Evolutionary conservation across 768 basidiomycete species (phyloP).

Genomic region (Austroboletus eburneus): DNA sequence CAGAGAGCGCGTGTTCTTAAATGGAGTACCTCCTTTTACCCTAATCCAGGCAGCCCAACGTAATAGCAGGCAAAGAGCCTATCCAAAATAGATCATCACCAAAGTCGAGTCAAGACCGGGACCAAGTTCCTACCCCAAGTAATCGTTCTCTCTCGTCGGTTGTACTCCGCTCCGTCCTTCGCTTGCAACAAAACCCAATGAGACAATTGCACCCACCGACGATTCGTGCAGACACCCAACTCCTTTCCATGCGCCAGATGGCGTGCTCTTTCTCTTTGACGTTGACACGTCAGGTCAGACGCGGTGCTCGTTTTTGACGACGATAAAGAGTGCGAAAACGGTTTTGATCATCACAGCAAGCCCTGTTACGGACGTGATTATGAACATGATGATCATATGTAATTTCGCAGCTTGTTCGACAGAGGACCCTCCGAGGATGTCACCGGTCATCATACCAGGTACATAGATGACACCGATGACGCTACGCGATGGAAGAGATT

Average conservation of each 20-base stretch:
- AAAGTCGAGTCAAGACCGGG: too few relatives aligned
- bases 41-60: too few relatives aligned
- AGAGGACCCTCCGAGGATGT: constrained; percentile 80
- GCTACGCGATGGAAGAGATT: constrained; percentile 39
- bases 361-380: constrained; percentile 77
- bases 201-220: constrained; percentile 4
- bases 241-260: constrained; percentile 33
- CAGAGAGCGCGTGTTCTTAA: too few relatives aligned
- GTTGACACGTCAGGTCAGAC: constrained; percentile 63
- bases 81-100: too few relatives aligned
- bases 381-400: constrained; percentile 94
- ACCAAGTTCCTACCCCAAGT: too few relatives aligned
- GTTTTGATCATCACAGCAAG: constrained; percentile 67
- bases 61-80: too few relatives aligned
- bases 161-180: too few relatives aligned
- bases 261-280: constrained; percentile 21
- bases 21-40: too few relatives aligned
- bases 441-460: constrained; percentile 91
- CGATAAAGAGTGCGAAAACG: constrained; percentile 51
- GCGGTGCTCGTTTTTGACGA: constrained; percentile 68
- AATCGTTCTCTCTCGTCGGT: too few relatives aligned
- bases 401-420: constrained; percentile 82
- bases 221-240: constrained; percentile 25
- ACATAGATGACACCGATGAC: constrained; percentile 74
- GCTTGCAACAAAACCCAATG: constrained; percentile 9